These are phyloP conservation scores for Cladorrhinum sp. DNA, from an alignment of 2,329 filamentous ascomycete species.

Conservation along the genomic window DNA sequence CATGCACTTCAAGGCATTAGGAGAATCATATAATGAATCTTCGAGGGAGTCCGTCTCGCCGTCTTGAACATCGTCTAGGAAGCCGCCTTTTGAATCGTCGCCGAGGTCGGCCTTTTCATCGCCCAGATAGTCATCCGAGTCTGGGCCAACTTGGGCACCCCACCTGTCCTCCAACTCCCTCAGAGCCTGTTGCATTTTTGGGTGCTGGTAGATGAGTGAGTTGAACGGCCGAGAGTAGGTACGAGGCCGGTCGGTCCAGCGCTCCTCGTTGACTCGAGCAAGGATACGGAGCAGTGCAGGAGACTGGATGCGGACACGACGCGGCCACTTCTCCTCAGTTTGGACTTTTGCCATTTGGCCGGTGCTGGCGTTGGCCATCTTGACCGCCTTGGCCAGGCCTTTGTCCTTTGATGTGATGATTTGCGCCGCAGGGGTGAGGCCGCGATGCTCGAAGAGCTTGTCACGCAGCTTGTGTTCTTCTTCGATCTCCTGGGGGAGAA, in stretches of 20 bases:
- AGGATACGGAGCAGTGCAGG: constrained; percentile 18
- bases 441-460: neutral
- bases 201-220: constrained; percentile 19
- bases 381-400: constrained; percentile 11
- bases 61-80: neutral
- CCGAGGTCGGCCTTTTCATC: neutral
- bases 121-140: neutral
- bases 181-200: neutral
- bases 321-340: constrained; percentile 9
- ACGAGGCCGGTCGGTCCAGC: constrained; percentile 16
- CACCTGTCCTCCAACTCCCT: constrained; percentile 10
- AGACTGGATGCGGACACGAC: constrained; percentile 18
- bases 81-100: neutral
- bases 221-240: constrained; percentile 20
- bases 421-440: neutral
- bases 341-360: constrained; percentile 7
- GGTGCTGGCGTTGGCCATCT: constrained; percentile 1
- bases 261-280: constrained; percentile 14
- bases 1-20: constrained; percentile 4
- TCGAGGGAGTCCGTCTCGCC: neutral
- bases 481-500: constrained; percentile 15
- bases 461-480: constrained; percentile 16
- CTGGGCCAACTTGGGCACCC: neutral
- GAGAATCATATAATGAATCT: neutral
- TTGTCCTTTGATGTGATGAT: constrained; percentile 9